Conservation (phyloP, 2,329 filamentous ascomycete genomes). For the Xylariaceae sp. region DNA sequence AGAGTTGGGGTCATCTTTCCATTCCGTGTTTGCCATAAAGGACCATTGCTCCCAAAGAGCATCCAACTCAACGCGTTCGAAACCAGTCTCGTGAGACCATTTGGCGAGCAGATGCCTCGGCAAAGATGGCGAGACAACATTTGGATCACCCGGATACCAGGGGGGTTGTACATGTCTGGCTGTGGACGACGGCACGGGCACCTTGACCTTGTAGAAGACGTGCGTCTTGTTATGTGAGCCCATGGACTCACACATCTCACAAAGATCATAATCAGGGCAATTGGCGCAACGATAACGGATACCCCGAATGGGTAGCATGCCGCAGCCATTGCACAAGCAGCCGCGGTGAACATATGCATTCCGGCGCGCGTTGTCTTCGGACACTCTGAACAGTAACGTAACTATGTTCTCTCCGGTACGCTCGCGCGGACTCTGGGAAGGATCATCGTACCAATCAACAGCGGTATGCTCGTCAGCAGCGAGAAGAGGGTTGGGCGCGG, state of each 20-base stretch:
- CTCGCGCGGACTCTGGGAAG: conserved; percentile 38
- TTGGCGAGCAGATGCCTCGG: conserved; percentile 63
- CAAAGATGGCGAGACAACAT: conserved; percentile 64
- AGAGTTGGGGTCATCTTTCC: conserved; percentile 73
- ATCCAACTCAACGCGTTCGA: conserved; percentile 84
- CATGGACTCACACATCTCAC: conserved; percentile 83
- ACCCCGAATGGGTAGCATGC: conserved; percentile 81
- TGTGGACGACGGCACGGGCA: conserved; percentile 81
- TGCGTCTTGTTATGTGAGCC: conserved; percentile 81
- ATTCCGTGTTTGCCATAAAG: conserved; percentile 83
- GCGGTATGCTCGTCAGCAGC: conserved; percentile 29
- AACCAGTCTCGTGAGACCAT: conserved; percentile 66
- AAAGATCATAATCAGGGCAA: conserved; percentile 93
- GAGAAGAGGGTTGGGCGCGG: conserved; percentile 25
- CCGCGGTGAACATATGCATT: conserved; percentile 91
- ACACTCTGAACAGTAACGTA: conserved; percentile 83
- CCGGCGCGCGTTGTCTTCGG: conserved; percentile 82
- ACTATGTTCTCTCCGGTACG: conserved; percentile 74
- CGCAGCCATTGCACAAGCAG: conserved; percentile 87
- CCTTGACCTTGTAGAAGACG: conserved; percentile 91
- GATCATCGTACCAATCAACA: conserved; percentile 52
- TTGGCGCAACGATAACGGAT: conserved; percentile 93
- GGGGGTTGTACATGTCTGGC: conserved; percentile 75
- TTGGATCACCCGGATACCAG: conserved; percentile 85
- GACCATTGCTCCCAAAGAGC: conserved; percentile 97